These are phyloP conservation scores for Phytopythium montanum DNA, from an alignment of 352 stramenopile genomes.

Conservation along the genomic window DNA sequence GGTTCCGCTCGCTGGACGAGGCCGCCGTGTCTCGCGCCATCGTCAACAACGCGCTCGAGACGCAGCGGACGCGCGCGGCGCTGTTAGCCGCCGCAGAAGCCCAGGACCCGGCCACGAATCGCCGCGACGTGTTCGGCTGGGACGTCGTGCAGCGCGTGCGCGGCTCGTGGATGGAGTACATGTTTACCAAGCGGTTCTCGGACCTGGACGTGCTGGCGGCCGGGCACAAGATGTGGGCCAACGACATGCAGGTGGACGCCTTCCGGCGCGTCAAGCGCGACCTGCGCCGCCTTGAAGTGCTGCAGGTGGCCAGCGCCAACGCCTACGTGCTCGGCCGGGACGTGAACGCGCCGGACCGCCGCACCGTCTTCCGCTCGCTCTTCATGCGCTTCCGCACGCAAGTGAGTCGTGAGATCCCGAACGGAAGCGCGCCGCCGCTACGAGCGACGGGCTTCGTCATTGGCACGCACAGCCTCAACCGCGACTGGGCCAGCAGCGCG, in stretches of 20 bases:
- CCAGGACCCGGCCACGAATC: background rate
- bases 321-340: slow-evolving; percentile 31
- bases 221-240: slow-evolving; percentile 38
- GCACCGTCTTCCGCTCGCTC: slow-evolving; percentile 29
- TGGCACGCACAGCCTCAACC: slow-evolving; percentile 40
- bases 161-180: slow-evolving; percentile 30
- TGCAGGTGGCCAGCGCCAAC: slow-evolving; percentile 29
- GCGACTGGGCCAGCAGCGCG: slow-evolving; percentile 14
- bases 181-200: slow-evolving; percentile 33
- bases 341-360: slow-evolving; percentile 26
- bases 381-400: slow-evolving; percentile 40
- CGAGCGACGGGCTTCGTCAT: slow-evolving; percentile 36
- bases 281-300: slow-evolving; percentile 21
- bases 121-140: slow-evolving; percentile 18
- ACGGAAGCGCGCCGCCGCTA: slow-evolving; percentile 15
- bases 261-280: slow-evolving; percentile 13
- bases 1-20: slow-evolving; percentile 29
- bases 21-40: slow-evolving; percentile 30
- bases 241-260: slow-evolving; percentile 33
- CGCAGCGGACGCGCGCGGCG: background rate
- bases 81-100: background rate
- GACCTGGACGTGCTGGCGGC: slow-evolving; percentile 21
- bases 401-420: slow-evolving; percentile 14
- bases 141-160: slow-evolving; percentile 28
- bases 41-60: slow-evolving; percentile 25